Evolutionary conservation across 345 rosid species (phyloP).

Genomic region (Microthlaspi erraticum): DNA sequence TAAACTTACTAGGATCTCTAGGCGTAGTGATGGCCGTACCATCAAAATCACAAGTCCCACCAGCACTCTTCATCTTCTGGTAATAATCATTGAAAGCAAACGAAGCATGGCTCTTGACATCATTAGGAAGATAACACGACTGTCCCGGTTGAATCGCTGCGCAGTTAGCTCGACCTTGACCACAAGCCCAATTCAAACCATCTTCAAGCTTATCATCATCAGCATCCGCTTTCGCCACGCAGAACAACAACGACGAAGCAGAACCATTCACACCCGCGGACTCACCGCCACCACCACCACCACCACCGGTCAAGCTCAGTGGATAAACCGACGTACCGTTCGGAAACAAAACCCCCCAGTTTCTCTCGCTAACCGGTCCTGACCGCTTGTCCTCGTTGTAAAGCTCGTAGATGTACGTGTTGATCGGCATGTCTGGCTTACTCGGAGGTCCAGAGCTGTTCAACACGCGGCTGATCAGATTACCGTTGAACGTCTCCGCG

Average conservation of each 20-base stretch:
- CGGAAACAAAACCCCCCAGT: conserved; percentile 80
- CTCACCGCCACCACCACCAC: conserved; percentile 30
- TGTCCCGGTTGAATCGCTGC: conserved; percentile 68
- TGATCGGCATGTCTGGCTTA: conserved; percentile 64
- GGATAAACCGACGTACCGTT: conserved; percentile 85
- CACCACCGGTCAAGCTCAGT: conserved; percentile 53
- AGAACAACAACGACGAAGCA: conserved; percentile 49
- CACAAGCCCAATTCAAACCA: conserved; percentile 97
- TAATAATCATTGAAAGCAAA: conserved; percentile 90
- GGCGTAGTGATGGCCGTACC: conserved; percentile 73
- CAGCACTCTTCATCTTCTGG: conserved; percentile 72
- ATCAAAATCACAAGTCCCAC: conserved; percentile 89
- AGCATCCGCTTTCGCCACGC: conserved; percentile 76
- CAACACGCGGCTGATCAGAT: conserved; percentile 73
- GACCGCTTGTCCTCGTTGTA: conserved; percentile 84
- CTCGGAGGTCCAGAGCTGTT: conserved; percentile 95
- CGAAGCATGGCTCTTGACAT: conserved; percentile 73
- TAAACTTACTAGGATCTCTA: conserved; percentile 83
- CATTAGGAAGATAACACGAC: conserved; percentile 70
- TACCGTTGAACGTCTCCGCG: conserved; percentile 74
- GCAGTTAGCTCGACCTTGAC: conserved; percentile 89
- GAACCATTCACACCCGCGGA: conserved; percentile 57
- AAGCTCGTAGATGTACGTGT: conserved; percentile 85
- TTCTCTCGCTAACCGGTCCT: conserved; percentile 77
- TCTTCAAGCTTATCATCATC: conserved; percentile 67